Evolutionary conservation across 1,139 yeast species (phyloP), one percentile per base, ranked within the genome.

Genomic region (Pichia sp.): DNA sequence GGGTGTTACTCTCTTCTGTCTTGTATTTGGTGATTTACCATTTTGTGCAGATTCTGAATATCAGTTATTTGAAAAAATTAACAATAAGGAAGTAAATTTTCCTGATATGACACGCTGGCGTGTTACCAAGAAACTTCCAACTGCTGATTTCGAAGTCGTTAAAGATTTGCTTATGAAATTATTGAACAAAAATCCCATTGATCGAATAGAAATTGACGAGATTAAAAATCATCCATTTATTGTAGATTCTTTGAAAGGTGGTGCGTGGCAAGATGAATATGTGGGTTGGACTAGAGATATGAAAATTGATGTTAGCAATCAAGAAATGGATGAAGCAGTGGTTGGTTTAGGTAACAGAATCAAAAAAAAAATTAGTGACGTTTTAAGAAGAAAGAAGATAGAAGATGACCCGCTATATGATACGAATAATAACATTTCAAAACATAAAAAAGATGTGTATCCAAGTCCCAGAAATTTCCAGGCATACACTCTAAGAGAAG

Each of bases 1-100:
- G 32, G 99, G 99, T 5, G 90, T 92, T 2, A 92, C 98, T 0
- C 70, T 94, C 23, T 92, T 82, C 63, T 90, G 98, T 65, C 70
- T 94, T 40, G 66, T 92, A 22, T 92, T 86, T 68, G 98, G 99
- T 9, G 74, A 76, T 53, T 78, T 92, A 40, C 98, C 98, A 1
- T 94, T 92, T 64, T 80, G 82, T 61, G 97, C 97, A 0, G 92
- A 85, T 43, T 82, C 84, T 44, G 98, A 92, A 63, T 85, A 79
- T 65, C 90, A 85, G 53, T 72, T 94, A 42, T 92, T 92, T 64
- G 85, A 84, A 50, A 92, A 84, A 18, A 92, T 94, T 56, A 87
- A 81, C 22, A 76, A 78, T 50, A 76, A 82, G 39, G 73, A 72
- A 2, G 66, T 88, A 25, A 69, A 68, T 39, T 82, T 85, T 56